Evolutionary conservation across 257 asterid genomes (phyloP), one percentile per base, ranked within the genome.

Genomic region (Solanum pennellii): DNA sequence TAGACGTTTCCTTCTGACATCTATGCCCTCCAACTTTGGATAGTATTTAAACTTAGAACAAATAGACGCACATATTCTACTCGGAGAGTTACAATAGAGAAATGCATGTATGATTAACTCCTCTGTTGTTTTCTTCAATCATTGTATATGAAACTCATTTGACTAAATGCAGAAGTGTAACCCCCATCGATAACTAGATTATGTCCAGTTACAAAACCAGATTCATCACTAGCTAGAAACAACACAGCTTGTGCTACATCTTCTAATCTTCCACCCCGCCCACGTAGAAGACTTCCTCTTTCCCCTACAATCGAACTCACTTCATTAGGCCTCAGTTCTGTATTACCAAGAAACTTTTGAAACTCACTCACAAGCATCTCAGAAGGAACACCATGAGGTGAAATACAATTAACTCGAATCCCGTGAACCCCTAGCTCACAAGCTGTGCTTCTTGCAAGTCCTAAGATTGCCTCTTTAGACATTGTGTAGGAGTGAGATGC

Each of bases 351-450:
- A 79, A 45, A 79, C 84, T 79, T 79, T 23, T 49, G n/a, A 79
- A 14, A 79, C 33, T 45, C 84, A 79, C 15, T 79, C 42, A 79
- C 66, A 79, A 79, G 84, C 84, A 79, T 79, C 65, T 79, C 66
- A 7, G 84, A 79, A 79, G 84, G 66, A 60, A 79, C 84, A 79
- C 84, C 84, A 79, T 79, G 84, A 45, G 84, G 84, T 45, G 84
- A 79, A 45, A 79, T 45, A 45, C 84, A 45, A 2, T 79, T 79
- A 0, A 79, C 84, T 45, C 84, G 84, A 79, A 79, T 79, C 2
- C 84, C 84, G 23, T 79, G 39, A 79, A 79, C 65, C 16, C 84
- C 84, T 12, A 79, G 15, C 66, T 79, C 84, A 79, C 84, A 79
- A 9, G 84, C 84, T 27, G 84, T 79, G 66, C 66, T 79, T 12